Conservation (phyloP, 768 basidiomycete species). For the Guyanaporus albipodus region DNA sequence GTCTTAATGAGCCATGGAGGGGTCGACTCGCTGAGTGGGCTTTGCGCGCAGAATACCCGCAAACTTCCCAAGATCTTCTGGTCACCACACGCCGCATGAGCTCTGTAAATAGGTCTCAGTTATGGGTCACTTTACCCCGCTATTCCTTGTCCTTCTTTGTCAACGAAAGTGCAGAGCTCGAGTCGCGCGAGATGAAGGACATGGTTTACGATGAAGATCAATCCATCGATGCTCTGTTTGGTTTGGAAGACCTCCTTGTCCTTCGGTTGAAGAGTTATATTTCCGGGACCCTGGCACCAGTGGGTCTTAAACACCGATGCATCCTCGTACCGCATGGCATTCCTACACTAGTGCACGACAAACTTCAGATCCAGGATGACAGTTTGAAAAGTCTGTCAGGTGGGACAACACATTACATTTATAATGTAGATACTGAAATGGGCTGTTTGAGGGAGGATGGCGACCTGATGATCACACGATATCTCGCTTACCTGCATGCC, state of each 20-base stretch:
- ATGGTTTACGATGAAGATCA: neutral
- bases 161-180: too few relatives aligned
- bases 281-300: neutral
- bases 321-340: neutral
- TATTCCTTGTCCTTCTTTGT: neutral
- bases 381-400: too few relatives aligned
- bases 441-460: conserved; percentile 19
- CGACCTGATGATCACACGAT: conserved; percentile 24
- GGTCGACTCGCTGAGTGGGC: too few relatives aligned
- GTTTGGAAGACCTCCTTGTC: neutral
- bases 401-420: too few relatives aligned
- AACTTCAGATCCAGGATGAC: too few relatives aligned
- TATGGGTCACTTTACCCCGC: neutral
- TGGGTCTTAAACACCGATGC: neutral
- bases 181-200: neutral
- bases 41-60: too few relatives aligned
- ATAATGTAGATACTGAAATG: neutral
- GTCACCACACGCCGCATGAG: neutral
- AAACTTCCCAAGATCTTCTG: neutral
- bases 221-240: neutral
- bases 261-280: neutral
- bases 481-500: conserved; percentile 40
- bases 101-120: neutral
- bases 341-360: too few relatives aligned
- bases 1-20: neutral